Evolutionary conservation across 2,329 filamentous ascomycete species (phyloP).

Genomic region (Tolypocladium amazonense): DNA sequence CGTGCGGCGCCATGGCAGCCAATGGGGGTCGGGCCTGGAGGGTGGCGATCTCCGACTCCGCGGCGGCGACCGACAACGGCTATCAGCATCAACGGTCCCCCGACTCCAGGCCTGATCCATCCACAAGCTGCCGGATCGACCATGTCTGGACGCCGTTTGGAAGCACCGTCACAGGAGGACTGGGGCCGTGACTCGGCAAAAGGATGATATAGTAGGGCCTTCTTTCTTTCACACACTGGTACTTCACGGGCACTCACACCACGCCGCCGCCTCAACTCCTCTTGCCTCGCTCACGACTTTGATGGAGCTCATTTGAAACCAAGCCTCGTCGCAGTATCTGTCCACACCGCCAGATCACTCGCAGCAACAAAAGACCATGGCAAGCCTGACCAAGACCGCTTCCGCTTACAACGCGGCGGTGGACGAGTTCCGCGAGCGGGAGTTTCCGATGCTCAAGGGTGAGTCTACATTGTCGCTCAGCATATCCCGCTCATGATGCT

Average conservation of each 20-base stretch:
- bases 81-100: neutral
- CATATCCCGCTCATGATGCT: neutral
- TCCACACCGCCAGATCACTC: neutral
- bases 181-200: neutral
- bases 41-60: slow-evolving; percentile 22
- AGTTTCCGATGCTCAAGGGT: slow-evolving; percentile 65
- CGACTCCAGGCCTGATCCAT: neutral
- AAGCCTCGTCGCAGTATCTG: neutral
- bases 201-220: neutral
- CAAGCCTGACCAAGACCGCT: slow-evolving; percentile 4
- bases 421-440: slow-evolving; percentile 44
- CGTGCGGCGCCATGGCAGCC: neutral
- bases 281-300: neutral
- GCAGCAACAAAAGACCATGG: neutral
- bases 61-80: slow-evolving; percentile 3
- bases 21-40: slow-evolving; percentile 6
- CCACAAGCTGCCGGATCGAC: neutral
- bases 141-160: neutral
- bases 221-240: neutral
- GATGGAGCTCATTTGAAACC: neutral
- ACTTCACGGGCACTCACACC: neutral
- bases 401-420: slow-evolving; percentile 50
- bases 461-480: neutral
- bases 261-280: neutral
- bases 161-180: neutral